These are phyloP conservation scores for Silene latifolia DNA, from an alignment of 148 eudicot species.

Conservation along the genomic window DNA sequence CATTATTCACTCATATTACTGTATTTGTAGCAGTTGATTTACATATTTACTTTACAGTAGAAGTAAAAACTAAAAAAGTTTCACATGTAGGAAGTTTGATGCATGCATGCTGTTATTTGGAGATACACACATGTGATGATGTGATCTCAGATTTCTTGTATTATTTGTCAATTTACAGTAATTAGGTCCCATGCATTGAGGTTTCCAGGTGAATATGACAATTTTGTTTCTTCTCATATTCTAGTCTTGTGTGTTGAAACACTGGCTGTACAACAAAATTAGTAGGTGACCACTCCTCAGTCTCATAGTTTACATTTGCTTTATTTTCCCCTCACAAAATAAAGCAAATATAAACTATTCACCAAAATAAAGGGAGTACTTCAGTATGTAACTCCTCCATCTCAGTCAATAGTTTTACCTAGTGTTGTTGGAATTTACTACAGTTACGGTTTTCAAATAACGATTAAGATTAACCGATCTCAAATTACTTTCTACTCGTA, in stretches of 20 bases:
- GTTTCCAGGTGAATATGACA: background rate
- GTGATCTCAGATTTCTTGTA: background rate
- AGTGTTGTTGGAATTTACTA: too few species aligned
- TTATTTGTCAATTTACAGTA: conserved; percentile 4
- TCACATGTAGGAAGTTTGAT: background rate
- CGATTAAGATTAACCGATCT: too few species aligned
- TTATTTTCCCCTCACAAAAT: too few species aligned
- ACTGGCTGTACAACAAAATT: too few species aligned
- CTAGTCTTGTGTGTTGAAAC: background rate
- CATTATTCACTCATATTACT: conserved; percentile 1
- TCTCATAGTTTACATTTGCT: too few species aligned
- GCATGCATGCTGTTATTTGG: background rate
- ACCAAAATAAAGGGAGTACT: too few species aligned
- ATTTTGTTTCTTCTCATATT: conserved; percentile 6
- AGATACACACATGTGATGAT: background rate
- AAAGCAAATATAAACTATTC: too few species aligned
- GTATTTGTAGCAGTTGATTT: background rate
- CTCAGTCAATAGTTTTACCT: too few species aligned
- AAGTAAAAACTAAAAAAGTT: background rate
- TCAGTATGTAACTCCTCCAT: too few species aligned
- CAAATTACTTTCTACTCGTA: too few species aligned
- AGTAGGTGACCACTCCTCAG: too few species aligned
- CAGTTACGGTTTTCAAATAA: too few species aligned
- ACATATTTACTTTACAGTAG: background rate
- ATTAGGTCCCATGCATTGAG: background rate